Conservation (phyloP, 179 eudicot species). For the Spergularia azorica region DNA sequence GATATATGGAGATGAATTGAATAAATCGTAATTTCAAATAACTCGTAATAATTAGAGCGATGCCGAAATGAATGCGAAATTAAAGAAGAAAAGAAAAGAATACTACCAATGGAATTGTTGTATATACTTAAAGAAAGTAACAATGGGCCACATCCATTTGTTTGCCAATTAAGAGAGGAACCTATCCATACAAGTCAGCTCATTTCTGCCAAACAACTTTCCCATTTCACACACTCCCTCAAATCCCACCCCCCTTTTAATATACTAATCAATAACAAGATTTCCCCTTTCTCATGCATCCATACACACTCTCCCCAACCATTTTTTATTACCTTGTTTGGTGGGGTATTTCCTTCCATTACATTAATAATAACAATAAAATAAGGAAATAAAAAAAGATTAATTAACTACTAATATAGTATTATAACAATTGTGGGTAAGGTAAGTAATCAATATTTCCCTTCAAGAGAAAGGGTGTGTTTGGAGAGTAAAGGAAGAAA, state of each 20-base stretch:
- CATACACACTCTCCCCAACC: conserved; percentile 29
- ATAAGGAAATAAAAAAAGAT: not conserved
- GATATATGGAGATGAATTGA: too few relatives aligned
- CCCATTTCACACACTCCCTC: conserved; percentile 20
- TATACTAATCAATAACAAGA: conserved; percentile 15
- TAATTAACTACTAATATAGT: conserved; percentile 13
- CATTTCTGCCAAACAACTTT: conserved; percentile 38
- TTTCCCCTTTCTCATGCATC: conserved; percentile 28
- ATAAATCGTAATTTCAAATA: too few relatives aligned
- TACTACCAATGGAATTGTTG: not conserved
- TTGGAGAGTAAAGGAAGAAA: not conserved
- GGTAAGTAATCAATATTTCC: conserved; percentile 27
- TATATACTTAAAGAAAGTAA: not conserved
- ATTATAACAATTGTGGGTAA: conserved; percentile 35
- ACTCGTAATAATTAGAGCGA: too few relatives aligned
- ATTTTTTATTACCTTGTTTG: conserved; percentile 33
- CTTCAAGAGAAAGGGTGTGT: conserved; percentile 13
- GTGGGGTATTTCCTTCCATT: conserved; percentile 20
- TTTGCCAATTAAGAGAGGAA: conserved; percentile 36
- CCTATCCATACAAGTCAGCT: conserved; percentile 44
- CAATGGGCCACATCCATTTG: conserved; percentile 24
- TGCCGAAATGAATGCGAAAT: too few relatives aligned
- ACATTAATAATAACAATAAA: conserved; percentile 8
- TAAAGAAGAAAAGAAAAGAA: not conserved
- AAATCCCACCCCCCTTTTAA: conserved; percentile 22